Base-by-base conservation (phyloP, 148 eudicot species). In the Rhododendron mucronatum region DNA sequence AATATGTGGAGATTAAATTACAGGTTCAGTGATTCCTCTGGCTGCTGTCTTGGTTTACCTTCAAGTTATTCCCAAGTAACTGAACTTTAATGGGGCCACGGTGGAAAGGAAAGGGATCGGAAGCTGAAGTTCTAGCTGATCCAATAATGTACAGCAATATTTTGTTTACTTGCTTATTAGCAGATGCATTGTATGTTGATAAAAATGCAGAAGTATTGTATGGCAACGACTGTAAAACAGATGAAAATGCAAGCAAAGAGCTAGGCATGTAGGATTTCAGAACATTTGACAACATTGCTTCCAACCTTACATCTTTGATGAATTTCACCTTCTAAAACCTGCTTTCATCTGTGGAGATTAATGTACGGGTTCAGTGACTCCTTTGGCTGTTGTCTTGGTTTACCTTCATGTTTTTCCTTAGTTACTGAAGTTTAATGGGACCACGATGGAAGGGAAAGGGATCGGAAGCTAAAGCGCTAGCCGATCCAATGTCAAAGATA, bases 391-490 rank as follows among this genome's bases (percentile, higher is more conserved):
- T 30, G 11, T 80, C 30, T 8, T 50, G 82, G 61, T 10, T 50
- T 55, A 33, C 55, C 16, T 30, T 77, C 18, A 41, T 6, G 23
- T 28, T 50, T 18, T 26, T 80, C 10, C 28, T 10, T 1, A 3
- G 30, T 26, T 55, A 33, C 75, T 69, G 48, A 69, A 77, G 75
- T 13, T n/a, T 26, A 86, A 93, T 89, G 95, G 90, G 88, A 59
- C 89, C 92, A 20, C 87, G 94, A 80, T 92, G 95, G 94, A 93
- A 93, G 77, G 93, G 91, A 50, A 91, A 91, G 86, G 92, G 85
- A 44, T 88, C 90, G 48, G 85, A 87, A 87, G 91, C 90, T 18
- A 90, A 86, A 84, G 95, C 94, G 48, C 86, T 89, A 0, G 90
- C 87, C 28, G 91, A 93, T 73, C 94, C 95, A 57, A 93, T 92